phyloP scores from a whole-genome alignment of 352 stramenopile genomes.

The Globisporangium mamillatum region DNA sequence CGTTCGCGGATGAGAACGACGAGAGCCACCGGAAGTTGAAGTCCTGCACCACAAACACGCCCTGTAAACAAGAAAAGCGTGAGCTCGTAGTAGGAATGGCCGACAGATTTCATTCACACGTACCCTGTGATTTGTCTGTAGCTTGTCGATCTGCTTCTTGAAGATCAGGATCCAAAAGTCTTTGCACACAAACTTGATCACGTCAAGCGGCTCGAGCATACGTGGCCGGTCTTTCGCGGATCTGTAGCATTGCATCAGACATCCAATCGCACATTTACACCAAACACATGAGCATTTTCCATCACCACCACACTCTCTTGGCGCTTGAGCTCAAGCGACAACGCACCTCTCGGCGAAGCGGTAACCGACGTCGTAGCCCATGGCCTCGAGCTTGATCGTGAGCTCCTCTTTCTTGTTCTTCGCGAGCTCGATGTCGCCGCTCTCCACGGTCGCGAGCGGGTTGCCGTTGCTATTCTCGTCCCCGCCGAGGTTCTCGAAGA shows the following conservation, averaged over 20 bases:
- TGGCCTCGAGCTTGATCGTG: conserved; percentile 77
- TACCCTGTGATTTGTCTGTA: conserved; percentile 97
- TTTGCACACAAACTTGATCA: conserved; percentile 99
- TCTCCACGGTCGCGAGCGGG: conserved; percentile 17
- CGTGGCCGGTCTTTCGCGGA: conserved; percentile 68
- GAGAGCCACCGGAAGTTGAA: conserved; percentile 92
- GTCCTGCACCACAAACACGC: conserved; percentile 95
- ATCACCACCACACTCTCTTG: not conserved
- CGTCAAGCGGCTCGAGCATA: conserved; percentile 90
- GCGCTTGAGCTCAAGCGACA: not conserved
- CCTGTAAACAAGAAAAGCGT: conserved; percentile 23
- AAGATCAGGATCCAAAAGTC: conserved; percentile 98
- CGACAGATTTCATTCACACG: not conserved
- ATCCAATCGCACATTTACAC: not conserved
- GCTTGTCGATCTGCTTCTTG: conserved; percentile 97
- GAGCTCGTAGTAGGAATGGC: no score
- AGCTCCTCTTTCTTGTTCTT: conserved; percentile 72
- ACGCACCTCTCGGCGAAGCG: conserved; percentile 72
- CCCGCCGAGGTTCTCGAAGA: conserved; percentile 25
- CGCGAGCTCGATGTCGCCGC: conserved; percentile 40
- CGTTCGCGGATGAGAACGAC: conserved; percentile 70
- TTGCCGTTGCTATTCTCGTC: conserved; percentile 8
- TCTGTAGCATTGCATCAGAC: conserved; percentile 12
- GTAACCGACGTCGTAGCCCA: conserved; percentile 87
- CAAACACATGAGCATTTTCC: not conserved